Evolutionary conservation across 2,329 filamentous ascomycete genomes (phyloP), one percentile per base, ranked within the genome.

Genomic region (Fragosphaeria purpurea): DNA sequence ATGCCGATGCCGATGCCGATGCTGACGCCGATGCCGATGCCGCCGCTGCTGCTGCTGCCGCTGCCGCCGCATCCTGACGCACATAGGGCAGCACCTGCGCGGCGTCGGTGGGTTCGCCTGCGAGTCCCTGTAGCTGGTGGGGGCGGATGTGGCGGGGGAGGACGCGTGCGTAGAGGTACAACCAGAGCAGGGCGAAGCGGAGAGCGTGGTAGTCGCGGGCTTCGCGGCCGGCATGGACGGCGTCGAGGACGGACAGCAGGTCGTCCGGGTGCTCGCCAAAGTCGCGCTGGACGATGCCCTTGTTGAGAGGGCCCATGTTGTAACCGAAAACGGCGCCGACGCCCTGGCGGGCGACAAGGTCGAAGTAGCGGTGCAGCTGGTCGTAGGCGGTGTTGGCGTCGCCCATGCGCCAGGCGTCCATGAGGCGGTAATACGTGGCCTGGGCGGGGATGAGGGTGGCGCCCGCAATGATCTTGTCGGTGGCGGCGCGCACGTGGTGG

Each of bases 111-210:
- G 51, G 46, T 40, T 45, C 50, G 38, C 56, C 56, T 6, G 50
- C 53, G 12, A 58, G 50, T 7, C 56, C 56, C 43, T 56, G 56
- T 13, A 58, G 55, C 48, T 55, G 48, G 42, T 53, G 54, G 6
- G 56, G 53, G 6, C 56, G 56, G 13, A 61, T 88, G 48, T 54
- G 87, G n/a, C 85, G 51, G 22, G 56, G 56, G 39, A 50, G 50
- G 11, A 60, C 88, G 46, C 56, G 87, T 12, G 85, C 86, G 59
- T 96, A 94, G 62, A 96, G 88, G 61, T 94, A 94, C 3, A 97
- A 74, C 93, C 93, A 98, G 62, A 89, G 95, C 54, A 98, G 78
- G 35, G 89, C 87, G 67, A 95, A 97, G 65, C 96, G 97, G 51
- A 98, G 75, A 62, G 93, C 97, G 4, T 80, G 83, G 73, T 88